These are phyloP conservation scores for Plasmodium knowlesi DNA, from an alignment of 169 alveolate species.

Conservation along the genomic window DNA sequence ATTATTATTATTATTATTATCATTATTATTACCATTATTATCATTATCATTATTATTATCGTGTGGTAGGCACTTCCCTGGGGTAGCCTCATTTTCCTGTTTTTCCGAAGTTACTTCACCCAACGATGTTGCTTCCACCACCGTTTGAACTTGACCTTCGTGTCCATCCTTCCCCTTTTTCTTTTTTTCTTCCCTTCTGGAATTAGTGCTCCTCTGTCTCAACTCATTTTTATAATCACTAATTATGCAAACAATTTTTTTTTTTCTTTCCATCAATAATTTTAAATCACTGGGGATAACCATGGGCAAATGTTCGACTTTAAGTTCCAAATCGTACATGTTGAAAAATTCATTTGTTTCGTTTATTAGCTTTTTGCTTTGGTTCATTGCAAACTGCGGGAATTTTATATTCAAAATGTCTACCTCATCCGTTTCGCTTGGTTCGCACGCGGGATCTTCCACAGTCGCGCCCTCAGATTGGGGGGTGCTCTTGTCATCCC, in stretches of 20 bases:
- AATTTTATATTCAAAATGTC: not conserved
- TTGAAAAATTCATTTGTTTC: conserved; percentile 66
- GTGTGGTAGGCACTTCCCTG: not conserved
- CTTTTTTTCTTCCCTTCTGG: conserved; percentile 4
- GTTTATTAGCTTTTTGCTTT: conserved; percentile 52
- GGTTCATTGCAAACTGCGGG: conserved; percentile 73
- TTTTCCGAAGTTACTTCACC: not conserved
- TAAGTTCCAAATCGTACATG: conserved; percentile 45
- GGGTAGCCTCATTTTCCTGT: not conserved
- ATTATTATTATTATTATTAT: no score
- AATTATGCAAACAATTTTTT: conserved; percentile 11
- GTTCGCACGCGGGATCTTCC: not conserved
- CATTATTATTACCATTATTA: no score
- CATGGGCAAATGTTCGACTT: conserved; percentile 57
- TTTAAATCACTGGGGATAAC: conserved; percentile 28
- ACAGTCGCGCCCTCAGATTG: not conserved
- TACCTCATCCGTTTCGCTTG: not conserved
- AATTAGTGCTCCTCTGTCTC: not conserved
- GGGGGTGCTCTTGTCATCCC: not conserved
- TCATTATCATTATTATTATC: not conserved
- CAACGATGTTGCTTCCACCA: not conserved
- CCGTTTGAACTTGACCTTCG: not conserved
- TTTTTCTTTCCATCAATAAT: conserved; percentile 44
- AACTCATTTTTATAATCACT: conserved; percentile 62
- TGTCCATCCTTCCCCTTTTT: not conserved